A percentile compares a stretch with the other conserved stretches of the same genome.
Conservation (phyloP, 2,329 filamentous ascomycete genomes). For the Alternaria alternata region DNA sequence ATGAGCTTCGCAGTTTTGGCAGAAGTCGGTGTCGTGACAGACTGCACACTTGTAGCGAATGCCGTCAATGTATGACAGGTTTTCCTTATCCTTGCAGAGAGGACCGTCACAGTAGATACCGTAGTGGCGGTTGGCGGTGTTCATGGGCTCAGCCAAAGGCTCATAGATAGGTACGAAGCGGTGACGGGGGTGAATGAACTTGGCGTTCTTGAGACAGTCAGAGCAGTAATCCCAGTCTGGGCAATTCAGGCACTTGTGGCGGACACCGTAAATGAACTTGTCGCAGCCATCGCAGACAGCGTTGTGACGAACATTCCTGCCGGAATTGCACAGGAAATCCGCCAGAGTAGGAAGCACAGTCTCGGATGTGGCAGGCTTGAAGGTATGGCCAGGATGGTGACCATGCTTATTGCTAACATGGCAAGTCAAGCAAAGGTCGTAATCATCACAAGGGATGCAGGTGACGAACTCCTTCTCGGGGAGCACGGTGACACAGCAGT, state of each 20-base stretch:
- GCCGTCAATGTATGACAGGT: constrained; percentile 74
- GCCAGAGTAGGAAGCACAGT: constrained; percentile 66
- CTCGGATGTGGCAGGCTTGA: constrained; percentile 72
- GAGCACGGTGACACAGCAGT: constrained; percentile 74
- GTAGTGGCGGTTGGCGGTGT: constrained; percentile 67
- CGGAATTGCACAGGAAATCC: constrained; percentile 74
- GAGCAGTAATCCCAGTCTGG: constrained; percentile 97
- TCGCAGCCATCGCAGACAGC: constrained; percentile 97
- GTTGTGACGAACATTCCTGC: constrained; percentile 81
- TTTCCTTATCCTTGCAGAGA: constrained; percentile 71
- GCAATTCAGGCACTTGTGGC: constrained; percentile 96
- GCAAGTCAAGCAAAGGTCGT: constrained; percentile 87
- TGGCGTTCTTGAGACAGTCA: constrained; percentile 73
- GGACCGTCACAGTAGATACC: constrained; percentile 97
- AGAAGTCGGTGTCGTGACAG: constrained; percentile 95
- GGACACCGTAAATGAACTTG: constrained; percentile 83
- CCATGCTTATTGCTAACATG: constrained; percentile 80
- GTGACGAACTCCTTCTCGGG: constrained; percentile 83
- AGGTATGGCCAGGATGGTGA: constrained; percentile 87
- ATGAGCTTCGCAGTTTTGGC: constrained; percentile 88
- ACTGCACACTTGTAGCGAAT: constrained; percentile 97
- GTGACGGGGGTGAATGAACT: constrained; percentile 78
- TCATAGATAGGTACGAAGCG: constrained; percentile 90
- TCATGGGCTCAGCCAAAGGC: constrained; percentile 63
- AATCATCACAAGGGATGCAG: constrained; percentile 86